phyloP scores from a whole-genome alignment of 1,284 basidiomycete species.

The Malassezia psittaci region DNA sequence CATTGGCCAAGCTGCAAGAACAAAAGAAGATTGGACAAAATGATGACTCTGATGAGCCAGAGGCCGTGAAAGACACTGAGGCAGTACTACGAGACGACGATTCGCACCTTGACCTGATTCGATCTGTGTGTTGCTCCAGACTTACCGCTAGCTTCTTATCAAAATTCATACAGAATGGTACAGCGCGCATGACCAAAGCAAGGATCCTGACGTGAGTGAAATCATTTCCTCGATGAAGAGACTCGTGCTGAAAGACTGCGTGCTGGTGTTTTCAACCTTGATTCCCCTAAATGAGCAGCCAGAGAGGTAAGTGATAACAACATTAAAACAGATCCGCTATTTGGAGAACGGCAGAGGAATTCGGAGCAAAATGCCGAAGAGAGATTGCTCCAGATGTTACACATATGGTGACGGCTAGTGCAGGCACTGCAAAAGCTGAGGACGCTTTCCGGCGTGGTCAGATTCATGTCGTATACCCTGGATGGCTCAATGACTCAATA shows the following conservation, averaged over 20 bases:
- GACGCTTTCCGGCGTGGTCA: slow-evolving; percentile 56
- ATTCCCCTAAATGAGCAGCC: slow-evolving; percentile 74
- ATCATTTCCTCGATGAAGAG: slow-evolving; percentile 74
- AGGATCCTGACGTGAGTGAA: slow-evolving; percentile 50
- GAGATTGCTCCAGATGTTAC: slow-evolving; percentile 64
- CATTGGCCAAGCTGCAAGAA: slow-evolving; percentile 55
- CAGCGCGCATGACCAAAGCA: slow-evolving; percentile 22
- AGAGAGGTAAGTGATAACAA: slow-evolving; percentile 51
- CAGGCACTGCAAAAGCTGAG: slow-evolving; percentile 79
- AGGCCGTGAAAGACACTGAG: neutral
- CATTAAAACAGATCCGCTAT: slow-evolving; percentile 57
- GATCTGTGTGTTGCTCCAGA: slow-evolving; percentile 53
- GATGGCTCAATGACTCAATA: slow-evolving; percentile 78
- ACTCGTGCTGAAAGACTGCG: slow-evolving; percentile 63
- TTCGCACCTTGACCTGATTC: slow-evolving; percentile 66
- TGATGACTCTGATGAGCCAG: slow-evolving; percentile 15
- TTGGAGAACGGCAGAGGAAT: slow-evolving; percentile 75
- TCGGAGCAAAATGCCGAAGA: slow-evolving; percentile 70
- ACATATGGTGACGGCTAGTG: slow-evolving; percentile 78
- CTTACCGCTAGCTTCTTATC: slow-evolving; percentile 57
- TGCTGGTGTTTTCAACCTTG: slow-evolving; percentile 82
- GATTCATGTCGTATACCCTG: slow-evolving; percentile 70
- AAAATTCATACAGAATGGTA: slow-evolving; percentile 70
- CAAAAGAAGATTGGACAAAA: slow-evolving; percentile 48
- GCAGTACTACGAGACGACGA: slow-evolving; percentile 54